These are phyloP conservation scores for Suillus plorans DNA, from an alignment of 768 basidiomycete species.

Conservation along the genomic window DNA sequence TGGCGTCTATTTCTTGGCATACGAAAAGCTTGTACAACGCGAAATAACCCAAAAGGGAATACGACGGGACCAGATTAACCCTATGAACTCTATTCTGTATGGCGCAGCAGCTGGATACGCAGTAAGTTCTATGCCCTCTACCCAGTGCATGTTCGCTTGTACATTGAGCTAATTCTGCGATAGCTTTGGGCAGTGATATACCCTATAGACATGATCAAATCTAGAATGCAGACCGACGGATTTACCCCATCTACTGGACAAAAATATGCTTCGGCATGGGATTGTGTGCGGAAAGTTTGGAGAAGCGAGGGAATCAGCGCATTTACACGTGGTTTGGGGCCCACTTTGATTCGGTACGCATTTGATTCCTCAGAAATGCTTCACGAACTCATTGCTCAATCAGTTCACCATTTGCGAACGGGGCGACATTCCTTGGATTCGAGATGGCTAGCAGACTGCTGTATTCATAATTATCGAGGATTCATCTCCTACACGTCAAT, in stretches of 20 bases:
- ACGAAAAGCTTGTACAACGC: conserved; percentile 88
- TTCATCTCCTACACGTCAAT: neutral
- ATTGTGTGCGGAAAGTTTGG: conserved; percentile 85
- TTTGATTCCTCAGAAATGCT: conserved; percentile 6
- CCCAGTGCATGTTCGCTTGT: neutral
- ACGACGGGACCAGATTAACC: conserved; percentile 71
- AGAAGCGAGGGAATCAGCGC: conserved; percentile 78
- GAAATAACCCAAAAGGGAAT: conserved; percentile 78
- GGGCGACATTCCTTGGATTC: conserved; percentile 94
- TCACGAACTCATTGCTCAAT: conserved; percentile 9
- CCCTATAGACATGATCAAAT: conserved; percentile 96
- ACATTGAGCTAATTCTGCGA: conserved; percentile 11
- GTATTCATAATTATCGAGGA: conserved; percentile 32
- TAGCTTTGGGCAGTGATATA: conserved; percentile 92
- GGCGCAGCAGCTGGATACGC: conserved; percentile 93
- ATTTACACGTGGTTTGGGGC: conserved; percentile 88
- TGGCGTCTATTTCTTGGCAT: conserved; percentile 86
- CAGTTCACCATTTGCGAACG: conserved; percentile 95
- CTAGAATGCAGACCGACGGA: conserved; percentile 93
- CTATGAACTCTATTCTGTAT: conserved; percentile 77
- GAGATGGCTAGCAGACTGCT: conserved; percentile 84
- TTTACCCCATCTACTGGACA: conserved; percentile 73
- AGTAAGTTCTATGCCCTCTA: conserved; percentile 42
- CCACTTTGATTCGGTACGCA: conserved; percentile 85
- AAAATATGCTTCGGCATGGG: conserved; percentile 79